phyloP scores from a whole-genome alignment of 768 basidiomycete species.

The Russula emetica region DNA sequence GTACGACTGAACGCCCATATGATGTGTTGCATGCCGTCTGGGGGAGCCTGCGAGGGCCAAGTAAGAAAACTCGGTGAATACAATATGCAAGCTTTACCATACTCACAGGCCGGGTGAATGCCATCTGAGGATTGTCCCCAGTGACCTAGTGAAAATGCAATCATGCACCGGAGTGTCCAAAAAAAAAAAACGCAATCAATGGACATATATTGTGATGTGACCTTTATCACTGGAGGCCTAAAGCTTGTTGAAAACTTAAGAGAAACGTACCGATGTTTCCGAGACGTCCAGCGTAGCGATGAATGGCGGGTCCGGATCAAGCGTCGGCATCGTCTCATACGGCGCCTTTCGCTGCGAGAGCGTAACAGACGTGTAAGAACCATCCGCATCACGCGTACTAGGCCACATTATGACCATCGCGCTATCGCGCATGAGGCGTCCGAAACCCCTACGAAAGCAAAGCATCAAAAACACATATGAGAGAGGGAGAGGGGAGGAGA shows the following conservation, averaged over 20 bases:
- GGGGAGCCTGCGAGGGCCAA: constrained; percentile 38
- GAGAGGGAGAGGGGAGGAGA: neutral
- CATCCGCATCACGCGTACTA: constrained; percentile 46
- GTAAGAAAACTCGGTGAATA: neutral
- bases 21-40: constrained; percentile 40
- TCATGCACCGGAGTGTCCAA: too few species aligned
- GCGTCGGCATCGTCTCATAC: constrained; percentile 51
- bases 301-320: constrained; percentile 50
- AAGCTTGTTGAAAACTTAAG: neutral
- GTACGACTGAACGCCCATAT: constrained; percentile 57
- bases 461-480: neutral
- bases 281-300: constrained; percentile 41
- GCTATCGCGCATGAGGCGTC: constrained; percentile 47
- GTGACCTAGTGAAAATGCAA: neutral
- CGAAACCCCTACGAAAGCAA: constrained; percentile 49
- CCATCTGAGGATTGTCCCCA: constrained; percentile 11
- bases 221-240: neutral
- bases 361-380: constrained; percentile 43
- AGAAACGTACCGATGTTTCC: constrained; percentile 35
- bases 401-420: constrained; percentile 76
- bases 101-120: constrained; percentile 22
- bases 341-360: constrained; percentile 60
- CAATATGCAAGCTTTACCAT: constrained; percentile 32
- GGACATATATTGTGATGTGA: neutral
- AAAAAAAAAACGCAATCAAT: too few species aligned